These are phyloP conservation scores for Beauveria australis DNA, from an alignment of 2,329 filamentous ascomycete species.

Conservation along the genomic window DNA sequence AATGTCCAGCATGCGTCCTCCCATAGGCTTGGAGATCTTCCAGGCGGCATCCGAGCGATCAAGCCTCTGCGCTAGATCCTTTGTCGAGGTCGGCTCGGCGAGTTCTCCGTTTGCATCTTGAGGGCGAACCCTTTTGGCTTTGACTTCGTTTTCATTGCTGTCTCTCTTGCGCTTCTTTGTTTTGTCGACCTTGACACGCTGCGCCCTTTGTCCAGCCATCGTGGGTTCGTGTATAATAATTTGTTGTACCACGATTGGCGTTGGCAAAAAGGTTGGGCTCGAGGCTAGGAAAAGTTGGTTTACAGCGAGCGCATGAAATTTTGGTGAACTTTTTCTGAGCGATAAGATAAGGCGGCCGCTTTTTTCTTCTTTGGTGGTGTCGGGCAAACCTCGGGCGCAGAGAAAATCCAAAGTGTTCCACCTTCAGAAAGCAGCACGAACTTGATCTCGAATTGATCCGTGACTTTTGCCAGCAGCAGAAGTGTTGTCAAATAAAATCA, in stretches of 20 bases:
- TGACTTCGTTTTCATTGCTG: constrained; percentile 30
- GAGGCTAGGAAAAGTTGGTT: constrained; percentile 12
- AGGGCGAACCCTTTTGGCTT: constrained; percentile 33
- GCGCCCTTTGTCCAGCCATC: constrained; percentile 28
- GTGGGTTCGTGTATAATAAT: constrained; percentile 9
- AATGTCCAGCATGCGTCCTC: constrained; percentile 56
- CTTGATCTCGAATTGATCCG: neutral
- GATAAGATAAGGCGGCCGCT: constrained; percentile 31
- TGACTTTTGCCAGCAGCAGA: neutral
- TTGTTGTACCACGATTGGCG: neutral
- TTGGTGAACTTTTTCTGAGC: constrained; percentile 31
- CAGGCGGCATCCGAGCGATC: constrained; percentile 35
- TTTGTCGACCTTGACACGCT: constrained; percentile 26
- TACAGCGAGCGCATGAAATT: constrained; percentile 25
- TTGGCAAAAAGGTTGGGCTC: constrained; percentile 3
- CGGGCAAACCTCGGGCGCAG: constrained; percentile 23
- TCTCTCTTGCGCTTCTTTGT: constrained; percentile 42
- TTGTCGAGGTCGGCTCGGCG: constrained; percentile 14
- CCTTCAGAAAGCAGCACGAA: neutral
- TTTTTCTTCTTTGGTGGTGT: constrained; percentile 1
- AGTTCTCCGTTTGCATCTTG: constrained; percentile 18
- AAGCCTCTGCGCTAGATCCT: constrained; percentile 21
- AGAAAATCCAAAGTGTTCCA: constrained; percentile 5
- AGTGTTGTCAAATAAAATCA: neutral
- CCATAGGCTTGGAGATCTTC: constrained; percentile 56